These are phyloP conservation scores for Talaromyces ruber DNA, from an alignment of 495 filamentous ascomycete species.

Conservation along the genomic window DNA sequence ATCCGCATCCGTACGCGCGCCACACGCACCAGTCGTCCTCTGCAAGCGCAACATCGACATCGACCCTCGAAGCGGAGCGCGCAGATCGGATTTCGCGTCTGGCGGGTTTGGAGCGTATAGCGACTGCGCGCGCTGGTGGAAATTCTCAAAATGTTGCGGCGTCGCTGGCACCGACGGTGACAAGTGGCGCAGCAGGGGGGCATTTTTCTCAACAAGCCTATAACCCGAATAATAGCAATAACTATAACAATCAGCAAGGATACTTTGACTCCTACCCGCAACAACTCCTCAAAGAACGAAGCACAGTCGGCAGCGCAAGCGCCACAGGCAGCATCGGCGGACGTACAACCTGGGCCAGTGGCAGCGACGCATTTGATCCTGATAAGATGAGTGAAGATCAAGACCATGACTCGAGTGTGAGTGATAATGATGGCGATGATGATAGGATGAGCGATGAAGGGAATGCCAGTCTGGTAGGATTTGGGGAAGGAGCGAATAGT, in stretches of 20 bases:
- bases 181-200: background rate
- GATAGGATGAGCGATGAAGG: constrained; percentile 69
- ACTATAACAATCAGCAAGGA: constrained; percentile 23
- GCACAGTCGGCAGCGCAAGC: constrained; percentile 80
- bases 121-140: constrained; percentile 46
- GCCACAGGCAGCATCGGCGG: constrained; percentile 67
- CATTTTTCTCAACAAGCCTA: background rate
- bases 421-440: constrained; percentile 14
- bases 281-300: constrained; percentile 58
- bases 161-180: background rate
- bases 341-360: constrained; percentile 64
- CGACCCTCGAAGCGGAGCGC: constrained; percentile 77
- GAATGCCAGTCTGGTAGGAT: constrained; percentile 67
- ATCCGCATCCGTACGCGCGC: constrained; percentile 45
- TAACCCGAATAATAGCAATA: background rate
- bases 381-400: constrained; percentile 68
- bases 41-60: constrained; percentile 47
- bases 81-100: constrained; percentile 90
- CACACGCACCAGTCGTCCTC: constrained; percentile 45
- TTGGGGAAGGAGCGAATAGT: constrained; percentile 79
- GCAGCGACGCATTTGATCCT: constrained; percentile 52
- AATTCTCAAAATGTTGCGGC: constrained; percentile 19
- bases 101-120: constrained; percentile 73
- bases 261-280: constrained; percentile 65
- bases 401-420: constrained; percentile 50